Percentiles rank a stretch among this genome's conserved stretches.
These are phyloP conservation scores for Paspalum notatum DNA, from an alignment of 176 grass and related monocot genomes.

Conservation along the genomic window DNA sequence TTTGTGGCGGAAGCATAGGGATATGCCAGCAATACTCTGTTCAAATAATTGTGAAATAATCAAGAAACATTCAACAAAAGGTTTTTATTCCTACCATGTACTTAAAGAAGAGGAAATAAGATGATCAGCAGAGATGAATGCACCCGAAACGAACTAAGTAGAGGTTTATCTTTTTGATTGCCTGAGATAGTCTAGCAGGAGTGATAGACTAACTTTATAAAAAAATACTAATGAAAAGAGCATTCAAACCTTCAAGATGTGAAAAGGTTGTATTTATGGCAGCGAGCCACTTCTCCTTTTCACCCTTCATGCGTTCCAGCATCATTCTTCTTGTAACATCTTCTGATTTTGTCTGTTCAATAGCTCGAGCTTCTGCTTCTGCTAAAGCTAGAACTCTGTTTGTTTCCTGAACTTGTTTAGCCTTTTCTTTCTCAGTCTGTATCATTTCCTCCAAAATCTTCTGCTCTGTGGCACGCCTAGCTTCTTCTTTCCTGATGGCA, in stretches of 20 bases:
- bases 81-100: not conserved
- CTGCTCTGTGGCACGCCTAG: conserved; percentile 64
- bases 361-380: conserved; percentile 51
- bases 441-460: conserved; percentile 68
- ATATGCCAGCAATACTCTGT: too few relatives aligned
- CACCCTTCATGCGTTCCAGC: conserved; percentile 60
- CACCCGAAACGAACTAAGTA: conserved; percentile 3
- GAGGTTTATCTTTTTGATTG: conserved; percentile 9
- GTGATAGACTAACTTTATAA: conserved; percentile 22
- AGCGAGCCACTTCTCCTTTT: conserved; percentile 90
- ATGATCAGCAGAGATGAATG: not conserved
- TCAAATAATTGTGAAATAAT: conserved; percentile 16
- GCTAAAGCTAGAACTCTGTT: conserved; percentile 53
- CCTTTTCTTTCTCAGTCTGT: conserved; percentile 59
- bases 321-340: conserved; percentile 62
- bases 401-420: conserved; percentile 52
- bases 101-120: conserved; percentile 1
- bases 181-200: not conserved
- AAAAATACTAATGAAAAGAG: not conserved
- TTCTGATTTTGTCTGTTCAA: conserved; percentile 54
- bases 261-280: conserved; percentile 93
- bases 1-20: too few relatives aligned
- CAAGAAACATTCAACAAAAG: not conserved
- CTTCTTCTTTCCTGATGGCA: conserved; percentile 66
- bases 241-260: conserved; percentile 77